Base-by-base conservation (phyloP, 768 basidiomycete species). In the Daedalea quercina region DNA sequence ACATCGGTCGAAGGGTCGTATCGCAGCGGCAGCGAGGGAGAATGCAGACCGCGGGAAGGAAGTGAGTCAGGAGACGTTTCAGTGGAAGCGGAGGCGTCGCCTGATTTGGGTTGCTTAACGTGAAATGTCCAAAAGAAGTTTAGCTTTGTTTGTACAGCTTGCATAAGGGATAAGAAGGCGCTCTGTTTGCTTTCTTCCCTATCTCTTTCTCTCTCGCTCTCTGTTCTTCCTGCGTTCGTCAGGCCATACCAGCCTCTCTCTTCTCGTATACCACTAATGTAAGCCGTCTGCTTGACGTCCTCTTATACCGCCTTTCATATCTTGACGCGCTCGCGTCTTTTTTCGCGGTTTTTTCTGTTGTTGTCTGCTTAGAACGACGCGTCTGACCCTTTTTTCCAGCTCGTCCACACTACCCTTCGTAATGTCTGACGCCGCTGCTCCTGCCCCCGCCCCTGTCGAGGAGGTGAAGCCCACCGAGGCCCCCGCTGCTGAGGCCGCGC, bases 391-490 rank as follows among this genome's bases (percentile, higher is more conserved):
- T 54, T 42, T 24, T 56, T 54, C 37, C 67, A 82, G 80, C 80
- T 78, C 69, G 73, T 76, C 74, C 71, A 68, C 72, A 67, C 71
- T 73, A 71, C 59, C 61, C 53, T 54, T 62, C 73, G 81, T 90
- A 89, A 91, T 93, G 88, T 90, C 90, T 77, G 79, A 85, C 70
- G 68, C 84, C 64, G 65, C 62, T 57, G 86, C 84, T 70, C 69
- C 72, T 65, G 63, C 74, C 66, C 73, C 73, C 65, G 75, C 65
- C 50, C 56, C 62, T 62, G 70, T 72, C 52, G 82, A 82, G 70
- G 84, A 81, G 67, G 69, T 73, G 54, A 78, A 78, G 70, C 69
- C 70, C 58, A 67, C 63, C 55, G 81, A 80, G 66, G 63, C 72
- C 46, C 57, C 73, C 53, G 69, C 61, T 54, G 57, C 61, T 47